Conservation (phyloP, 306 rosid species). For the Quillaja saponaria region DNA sequence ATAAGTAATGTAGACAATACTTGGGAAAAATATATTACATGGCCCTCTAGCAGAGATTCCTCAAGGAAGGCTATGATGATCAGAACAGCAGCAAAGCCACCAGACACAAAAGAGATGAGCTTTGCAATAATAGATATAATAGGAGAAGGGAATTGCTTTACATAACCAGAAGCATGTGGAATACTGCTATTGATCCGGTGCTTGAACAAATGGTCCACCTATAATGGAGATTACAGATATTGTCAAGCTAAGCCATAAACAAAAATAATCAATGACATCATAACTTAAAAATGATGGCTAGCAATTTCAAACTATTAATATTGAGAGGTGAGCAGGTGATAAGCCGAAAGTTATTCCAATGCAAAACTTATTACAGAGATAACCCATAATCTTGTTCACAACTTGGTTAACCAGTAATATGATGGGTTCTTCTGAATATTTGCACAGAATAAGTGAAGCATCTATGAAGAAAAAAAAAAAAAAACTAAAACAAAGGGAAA, state of each 20-base stretch:
- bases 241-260: constrained; percentile 19
- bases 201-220: constrained; percentile 96
- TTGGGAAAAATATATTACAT: constrained; percentile 54
- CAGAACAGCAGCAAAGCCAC: constrained; percentile 93
- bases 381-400: constrained; percentile 16
- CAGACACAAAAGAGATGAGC: constrained; percentile 85
- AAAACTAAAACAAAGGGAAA: too few species aligned
- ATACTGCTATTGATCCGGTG: constrained; percentile 84
- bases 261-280: constrained; percentile 4
- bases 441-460: too few species aligned
- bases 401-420: constrained; percentile 3
- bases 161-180: constrained; percentile 73
- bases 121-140: constrained; percentile 76
- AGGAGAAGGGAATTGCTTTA: constrained; percentile 95
- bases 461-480: too few species aligned
- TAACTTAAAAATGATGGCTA: constrained; percentile 7
- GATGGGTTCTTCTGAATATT: constrained; percentile 8
- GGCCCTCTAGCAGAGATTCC: constrained; percentile 95
- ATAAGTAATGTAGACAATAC: constrained; percentile 5
- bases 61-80: constrained; percentile 87
- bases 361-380: constrained; percentile 1
- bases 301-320: constrained; percentile 12
- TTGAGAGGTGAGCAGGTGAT: not conserved
- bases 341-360: constrained; percentile 2
- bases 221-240: constrained; percentile 23